Percentiles rank a stretch among this genome's conserved stretches.
Conservation (phyloP, 2,329 filamentous ascomycete species). For the Xylaria multiplex region DNA sequence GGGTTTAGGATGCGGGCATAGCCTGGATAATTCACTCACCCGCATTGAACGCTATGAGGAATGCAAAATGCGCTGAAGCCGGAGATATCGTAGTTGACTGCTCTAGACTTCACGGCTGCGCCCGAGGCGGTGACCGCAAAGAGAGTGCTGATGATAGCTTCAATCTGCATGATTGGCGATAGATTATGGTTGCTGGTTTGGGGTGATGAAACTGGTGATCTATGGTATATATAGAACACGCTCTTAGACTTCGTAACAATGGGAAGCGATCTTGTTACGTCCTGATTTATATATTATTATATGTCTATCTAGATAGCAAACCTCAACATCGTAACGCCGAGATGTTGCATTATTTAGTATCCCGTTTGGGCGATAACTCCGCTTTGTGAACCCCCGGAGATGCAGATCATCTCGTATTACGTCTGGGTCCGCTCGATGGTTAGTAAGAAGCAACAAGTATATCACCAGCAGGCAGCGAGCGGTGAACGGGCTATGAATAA, state of each 20-base stretch:
- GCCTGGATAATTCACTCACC: slow-evolving; percentile 18
- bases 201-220: no score
- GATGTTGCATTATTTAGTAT: background rate
- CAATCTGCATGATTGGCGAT: slow-evolving; percentile 26
- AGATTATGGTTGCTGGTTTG: background rate
- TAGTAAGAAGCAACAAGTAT: slow-evolving; percentile 11
- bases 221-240: no score
- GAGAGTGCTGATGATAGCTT: slow-evolving; percentile 21
- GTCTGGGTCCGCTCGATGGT: slow-evolving; percentile 12
- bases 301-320: background rate
- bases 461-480: background rate
- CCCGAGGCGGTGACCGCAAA: slow-evolving; percentile 28
- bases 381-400: slow-evolving; percentile 11
- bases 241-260: no score
- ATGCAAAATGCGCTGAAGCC: slow-evolving; percentile 28
- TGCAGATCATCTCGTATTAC: slow-evolving; percentile 36
- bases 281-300: slow-evolving; percentile 12
- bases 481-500: slow-evolving; percentile 21
- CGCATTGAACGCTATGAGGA: slow-evolving; percentile 29
- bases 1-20: no score
- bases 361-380: slow-evolving; percentile 28
- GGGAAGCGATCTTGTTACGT: no score
- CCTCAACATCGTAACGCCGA: slow-evolving; percentile 2
- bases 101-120: slow-evolving; percentile 20
- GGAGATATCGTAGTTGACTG: slow-evolving; percentile 14